Evolutionary conservation across 2,329 filamentous ascomycete genomes (phyloP), one percentile per base, ranked within the genome.

Genomic region (Penicillium sp.): DNA sequence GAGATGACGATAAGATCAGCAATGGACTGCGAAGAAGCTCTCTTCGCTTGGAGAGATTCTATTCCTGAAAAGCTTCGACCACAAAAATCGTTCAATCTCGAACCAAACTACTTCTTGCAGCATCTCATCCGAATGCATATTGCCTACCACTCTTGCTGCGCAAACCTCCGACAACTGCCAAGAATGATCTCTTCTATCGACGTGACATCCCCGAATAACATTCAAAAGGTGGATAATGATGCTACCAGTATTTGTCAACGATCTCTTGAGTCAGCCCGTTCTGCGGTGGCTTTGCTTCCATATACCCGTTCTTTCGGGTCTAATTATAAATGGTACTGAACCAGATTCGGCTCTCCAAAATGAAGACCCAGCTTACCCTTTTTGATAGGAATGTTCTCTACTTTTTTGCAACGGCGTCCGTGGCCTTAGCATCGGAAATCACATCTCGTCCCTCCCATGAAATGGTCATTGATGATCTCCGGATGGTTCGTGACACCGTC

Each of bases 91-190:
- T 63, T 58, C 21, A 19, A 26, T 0, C 19, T 24, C 31, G 14
- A 46, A 19, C 24, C 61, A 13, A 29, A 52, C 16, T 43, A 45
- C 29, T 59, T 51, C 21, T 42, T 57, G 16, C 55, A 49, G 14
- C 55, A 63, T 47, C n/a, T 65, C 3, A 31, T 63, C n/a, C 56
- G 62, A 14, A 44, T 65, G 21, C 56, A 63, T 19, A 47, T 63
- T 50, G 53, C 60, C 5, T 65, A 60, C 19, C 50, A 63, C 19
- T 60, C 49, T 33, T 65, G 60, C 52, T 56, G 60, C 33, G 49
- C 57, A 3, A 65, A 63, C 31, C 57, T 65, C 19, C 59, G 57
- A 24, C 62, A 60, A 47, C 26, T 57, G 10, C 59, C 49, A 29
- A 49, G 57, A 11, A 45, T 26, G 14, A 14, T 42, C 3, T 11